phyloP scores from a whole-genome alignment of 768 basidiomycete genomes.

The Strobilomyces echinocephalus region DNA sequence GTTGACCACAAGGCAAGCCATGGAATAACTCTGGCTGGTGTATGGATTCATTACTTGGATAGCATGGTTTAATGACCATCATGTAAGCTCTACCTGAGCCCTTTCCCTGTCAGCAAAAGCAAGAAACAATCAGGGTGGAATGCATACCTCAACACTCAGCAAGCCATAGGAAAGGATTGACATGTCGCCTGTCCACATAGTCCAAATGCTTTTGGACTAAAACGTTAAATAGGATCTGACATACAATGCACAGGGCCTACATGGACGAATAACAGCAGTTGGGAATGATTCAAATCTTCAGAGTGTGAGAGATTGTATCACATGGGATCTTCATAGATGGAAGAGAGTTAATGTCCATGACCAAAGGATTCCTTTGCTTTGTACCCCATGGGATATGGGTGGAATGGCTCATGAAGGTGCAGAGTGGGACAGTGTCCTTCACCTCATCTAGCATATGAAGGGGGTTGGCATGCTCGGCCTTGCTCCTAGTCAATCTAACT shows the following conservation, averaged over 20 bases:
- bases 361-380: too few species aligned
- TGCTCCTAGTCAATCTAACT: too few species aligned
- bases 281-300: constrained; percentile 84
- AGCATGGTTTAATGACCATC: constrained; percentile 79
- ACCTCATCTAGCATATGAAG: too few species aligned
- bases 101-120: not conserved
- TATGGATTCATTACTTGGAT: constrained; percentile 64
- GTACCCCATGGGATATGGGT: too few species aligned
- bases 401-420: too few species aligned
- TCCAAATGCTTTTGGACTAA: constrained; percentile 70
- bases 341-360: too few species aligned
- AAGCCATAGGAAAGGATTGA: constrained; percentile 71
- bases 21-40: constrained; percentile 56
- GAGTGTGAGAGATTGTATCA: constrained; percentile 1
- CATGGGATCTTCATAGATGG: too few species aligned
- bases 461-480: too few species aligned
- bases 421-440: too few species aligned
- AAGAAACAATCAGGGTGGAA: not conserved
- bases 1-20: constrained; percentile 71
- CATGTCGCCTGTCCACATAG: constrained; percentile 76
- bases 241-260: constrained; percentile 33
- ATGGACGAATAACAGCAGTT: constrained; percentile 85
- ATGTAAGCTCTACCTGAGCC: constrained; percentile 66
- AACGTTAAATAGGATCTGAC: not conserved
- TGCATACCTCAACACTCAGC: constrained; percentile 71